These are phyloP conservation scores for Penstemon barbatus DNA, from an alignment of 257 asterid species.

Conservation along the genomic window DNA sequence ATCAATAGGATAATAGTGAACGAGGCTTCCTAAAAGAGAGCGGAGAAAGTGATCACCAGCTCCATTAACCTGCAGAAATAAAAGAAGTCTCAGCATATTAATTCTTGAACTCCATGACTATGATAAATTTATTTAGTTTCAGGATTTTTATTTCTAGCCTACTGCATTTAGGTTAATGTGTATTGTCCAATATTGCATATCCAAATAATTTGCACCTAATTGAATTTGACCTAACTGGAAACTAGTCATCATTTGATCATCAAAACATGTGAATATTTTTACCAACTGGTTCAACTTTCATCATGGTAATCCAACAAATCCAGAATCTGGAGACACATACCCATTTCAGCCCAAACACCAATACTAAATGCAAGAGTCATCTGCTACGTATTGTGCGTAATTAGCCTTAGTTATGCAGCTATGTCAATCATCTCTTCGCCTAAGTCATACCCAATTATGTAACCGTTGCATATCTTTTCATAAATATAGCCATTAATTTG, in stretches of 20 bases:
- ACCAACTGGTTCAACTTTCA: slow-evolving; percentile 15
- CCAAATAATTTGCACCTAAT: slow-evolving; percentile 8
- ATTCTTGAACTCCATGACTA: slow-evolving; percentile 21
- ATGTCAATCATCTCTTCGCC: slow-evolving; percentile 1
- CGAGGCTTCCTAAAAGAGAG: slow-evolving; percentile 95
- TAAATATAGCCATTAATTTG: slow-evolving; percentile 9
- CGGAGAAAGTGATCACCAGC: slow-evolving; percentile 97
- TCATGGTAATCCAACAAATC: slow-evolving; percentile 10
- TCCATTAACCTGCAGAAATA: slow-evolving; percentile 84
- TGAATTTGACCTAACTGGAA: slow-evolving; percentile 13
- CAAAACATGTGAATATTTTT: slow-evolving; percentile 4
- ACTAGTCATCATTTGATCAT: slow-evolving; percentile 7
- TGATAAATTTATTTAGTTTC: slow-evolving; percentile 7
- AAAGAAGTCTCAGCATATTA: slow-evolving; percentile 19
- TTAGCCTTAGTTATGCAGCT: slow-evolving; percentile 6
- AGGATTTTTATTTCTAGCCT: slow-evolving; percentile 14
- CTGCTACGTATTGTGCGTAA: slow-evolving; percentile 1
- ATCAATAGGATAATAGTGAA: slow-evolving; percentile 87
- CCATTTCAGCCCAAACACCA: slow-evolving; percentile 16
- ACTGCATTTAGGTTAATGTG: background rate
- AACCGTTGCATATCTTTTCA: slow-evolving; percentile 4
- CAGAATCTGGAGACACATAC: slow-evolving; percentile 20
- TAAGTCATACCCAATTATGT: background rate
- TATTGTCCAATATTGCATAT: slow-evolving; percentile 14
- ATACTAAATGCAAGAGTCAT: slow-evolving; percentile 8